These are phyloP conservation scores for Phytophthora fragariae DNA, from an alignment of 352 stramenopile genomes.

Conservation along the genomic window DNA sequence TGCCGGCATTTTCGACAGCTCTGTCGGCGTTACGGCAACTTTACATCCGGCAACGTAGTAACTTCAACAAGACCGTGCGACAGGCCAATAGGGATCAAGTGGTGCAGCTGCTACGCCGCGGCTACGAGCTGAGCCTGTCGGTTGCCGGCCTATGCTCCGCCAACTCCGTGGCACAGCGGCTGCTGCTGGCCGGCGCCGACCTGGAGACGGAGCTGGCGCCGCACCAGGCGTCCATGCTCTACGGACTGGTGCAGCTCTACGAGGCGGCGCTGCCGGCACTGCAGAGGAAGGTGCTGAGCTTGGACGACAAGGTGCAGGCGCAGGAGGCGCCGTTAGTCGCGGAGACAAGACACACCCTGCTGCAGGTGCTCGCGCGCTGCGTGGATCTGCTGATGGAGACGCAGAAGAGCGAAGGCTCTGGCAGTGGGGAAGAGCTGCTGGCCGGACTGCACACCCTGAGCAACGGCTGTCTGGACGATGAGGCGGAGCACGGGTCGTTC, in stretches of 20 bases:
- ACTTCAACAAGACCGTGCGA: constrained; percentile 36
- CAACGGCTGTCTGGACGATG: constrained; percentile 58
- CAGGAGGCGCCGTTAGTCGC: constrained; percentile 49
- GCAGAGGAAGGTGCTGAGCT: constrained; percentile 51
- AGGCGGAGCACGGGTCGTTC: constrained; percentile 68
- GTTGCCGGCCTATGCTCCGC: constrained; percentile 36
- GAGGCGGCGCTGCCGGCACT: constrained; percentile 59
- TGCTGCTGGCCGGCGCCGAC: constrained; percentile 50
- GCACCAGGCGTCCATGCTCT: constrained; percentile 50
- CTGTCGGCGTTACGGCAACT: constrained; percentile 40
- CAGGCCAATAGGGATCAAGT: constrained; percentile 47
- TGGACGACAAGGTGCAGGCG: constrained; percentile 46
- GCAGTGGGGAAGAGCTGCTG: constrained; percentile 53
- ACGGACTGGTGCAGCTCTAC: constrained; percentile 63
- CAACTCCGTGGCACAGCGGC: constrained; percentile 15
- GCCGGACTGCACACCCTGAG: constrained; percentile 69
- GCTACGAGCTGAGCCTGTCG: constrained; percentile 60
- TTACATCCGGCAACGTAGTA: constrained; percentile 52
- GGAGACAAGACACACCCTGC: constrained; percentile 51
- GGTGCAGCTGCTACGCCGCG: constrained; percentile 47
- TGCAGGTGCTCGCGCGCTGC: constrained; percentile 40
- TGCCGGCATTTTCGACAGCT: constrained; percentile 28
- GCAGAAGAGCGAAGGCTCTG: constrained; percentile 12
- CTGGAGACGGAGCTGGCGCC: constrained; percentile 36
- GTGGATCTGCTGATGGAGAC: constrained; percentile 51